Base-by-base conservation (phyloP, 805 yeast genomes). In the Ogataea philodendri region DNA sequence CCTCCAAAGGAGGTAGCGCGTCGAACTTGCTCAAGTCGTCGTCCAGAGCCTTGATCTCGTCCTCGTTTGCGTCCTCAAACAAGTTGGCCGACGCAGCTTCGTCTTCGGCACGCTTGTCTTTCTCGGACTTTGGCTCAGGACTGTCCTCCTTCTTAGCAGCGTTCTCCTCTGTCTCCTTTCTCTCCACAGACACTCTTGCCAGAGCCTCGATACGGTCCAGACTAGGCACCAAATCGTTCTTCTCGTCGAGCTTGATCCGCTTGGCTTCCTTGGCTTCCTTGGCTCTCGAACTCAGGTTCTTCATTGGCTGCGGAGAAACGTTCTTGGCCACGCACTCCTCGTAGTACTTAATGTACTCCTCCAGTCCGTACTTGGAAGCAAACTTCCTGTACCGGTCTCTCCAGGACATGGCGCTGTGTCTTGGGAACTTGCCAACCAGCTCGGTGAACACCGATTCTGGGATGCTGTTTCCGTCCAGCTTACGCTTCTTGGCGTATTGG, bases 311-410 rank as follows among this genome's bases (percentile, higher is more conserved):
- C 3, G 84, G 83, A 4, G 42, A 54, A 22, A 60, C 51, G 20
- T 65, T 66, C 11, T 61, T 58, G 5, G 49, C 51, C 10, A 52
- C 33, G 43, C 70, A 68, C 1, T 51, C 50, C 20, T 76, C 76
- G 54, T 74, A 81, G 48, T 78, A 76, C 3, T 53, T 51, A 26
- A 77, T 64, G 50, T 76, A 83, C 26, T 67, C 65, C 44, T 72
- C 74, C 37, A 82, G 66, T 19, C 88, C 88, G 50, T 70, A 78
- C n/a, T 66, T 65, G 3, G 73, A 56, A 8, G 81, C 76, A 59
- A 81, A 82, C 58, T 82, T 84, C 46, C 90, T 65, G 55, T 74
- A 84, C 44, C 93, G 69, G 54, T 84, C 93, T 57, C 93, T 76
- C 89, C 90, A 84, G n/a, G 89, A 79, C 51, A 74, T 72, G 30